phyloP scores from a whole-genome alignment of 768 basidiomycete genomes.

The Phallus indusiatus region DNA sequence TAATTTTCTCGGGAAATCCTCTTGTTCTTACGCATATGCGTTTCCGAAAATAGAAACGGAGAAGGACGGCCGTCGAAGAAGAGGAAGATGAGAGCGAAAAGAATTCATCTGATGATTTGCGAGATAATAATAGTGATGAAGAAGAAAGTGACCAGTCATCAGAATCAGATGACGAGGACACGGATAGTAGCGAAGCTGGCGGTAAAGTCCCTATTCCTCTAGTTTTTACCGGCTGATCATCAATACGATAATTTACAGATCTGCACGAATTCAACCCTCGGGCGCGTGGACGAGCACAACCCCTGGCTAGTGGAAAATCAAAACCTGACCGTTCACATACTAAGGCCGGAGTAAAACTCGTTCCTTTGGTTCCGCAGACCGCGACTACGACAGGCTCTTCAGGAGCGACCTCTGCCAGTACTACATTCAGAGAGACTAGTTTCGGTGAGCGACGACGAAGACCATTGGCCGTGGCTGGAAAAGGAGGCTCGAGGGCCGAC shows the following conservation, averaged over 20 bases:
- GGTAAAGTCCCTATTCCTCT: constrained; percentile 16
- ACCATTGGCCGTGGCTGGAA: neutral
- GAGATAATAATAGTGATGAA: constrained; percentile 23
- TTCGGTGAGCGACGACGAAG: constrained; percentile 59
- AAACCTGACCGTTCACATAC: constrained; percentile 17
- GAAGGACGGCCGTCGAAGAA: constrained; percentile 74
- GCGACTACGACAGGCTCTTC: constrained; percentile 19
- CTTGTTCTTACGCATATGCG: neutral
- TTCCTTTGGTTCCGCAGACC: constrained; percentile 48
- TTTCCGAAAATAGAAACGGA: constrained; percentile 18
- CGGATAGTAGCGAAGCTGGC: constrained; percentile 36
- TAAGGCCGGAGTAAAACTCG: constrained; percentile 30
- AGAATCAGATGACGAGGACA: constrained; percentile 16
- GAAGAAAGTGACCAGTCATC: constrained; percentile 22
- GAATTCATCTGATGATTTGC: constrained; percentile 42
- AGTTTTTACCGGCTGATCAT: neutral
- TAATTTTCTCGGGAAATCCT: neutral
- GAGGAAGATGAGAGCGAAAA: constrained; percentile 84
- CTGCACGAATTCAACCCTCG: constrained; percentile 16
- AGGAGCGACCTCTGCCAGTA: constrained; percentile 12
- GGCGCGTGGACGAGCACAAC: constrained; percentile 10
- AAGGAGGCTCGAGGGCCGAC: neutral
- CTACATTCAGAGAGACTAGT: constrained; percentile 43
- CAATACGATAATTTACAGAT: constrained; percentile 11
- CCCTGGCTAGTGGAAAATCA: constrained; percentile 5